Percentiles rank a stretch among this genome's conserved stretches.
Conservation (phyloP, 2,329 filamentous ascomycete genomes). For the Fusarium nisikadoi region DNA sequence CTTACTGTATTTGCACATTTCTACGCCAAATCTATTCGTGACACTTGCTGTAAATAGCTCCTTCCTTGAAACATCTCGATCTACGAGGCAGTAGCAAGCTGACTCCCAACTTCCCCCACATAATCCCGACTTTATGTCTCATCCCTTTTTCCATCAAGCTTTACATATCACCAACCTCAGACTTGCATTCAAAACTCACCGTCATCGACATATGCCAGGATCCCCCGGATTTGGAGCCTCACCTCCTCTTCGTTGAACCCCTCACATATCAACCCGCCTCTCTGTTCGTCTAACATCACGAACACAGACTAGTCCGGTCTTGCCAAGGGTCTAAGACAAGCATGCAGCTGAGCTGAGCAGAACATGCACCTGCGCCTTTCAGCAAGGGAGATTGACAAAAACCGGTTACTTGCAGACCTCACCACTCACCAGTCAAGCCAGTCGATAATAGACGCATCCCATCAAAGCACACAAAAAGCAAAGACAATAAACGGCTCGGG, state of each 20-base stretch:
- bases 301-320: conserved; percentile 3
- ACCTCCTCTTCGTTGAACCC: conserved; percentile 15
- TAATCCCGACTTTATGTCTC: conserved; percentile 8
- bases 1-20: neutral
- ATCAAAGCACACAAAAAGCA: conserved; percentile 21
- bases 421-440: neutral
- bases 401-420: neutral
- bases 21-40: neutral
- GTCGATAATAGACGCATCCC: conserved; percentile 1
- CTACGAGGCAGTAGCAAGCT: neutral
- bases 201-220: conserved; percentile 4
- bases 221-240: conserved; percentile 23
- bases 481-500: conserved; percentile 25
- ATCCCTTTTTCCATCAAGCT: conserved; percentile 13
- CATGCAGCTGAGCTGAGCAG: conserved; percentile 9
- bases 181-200: neutral
- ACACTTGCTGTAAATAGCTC: neutral
- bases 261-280: conserved; percentile 26
- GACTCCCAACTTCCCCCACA: neutral
- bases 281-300: conserved; percentile 1
- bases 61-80: neutral
- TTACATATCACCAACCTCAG: neutral
- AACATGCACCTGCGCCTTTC: neutral
- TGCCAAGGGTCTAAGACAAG: conserved; percentile 33
- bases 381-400: conserved; percentile 24